Evolutionary conservation across 2,329 filamentous ascomycete genomes (phyloP), one percentile per base, ranked within the genome.

Genomic region (Falciphora oryzae): DNA sequence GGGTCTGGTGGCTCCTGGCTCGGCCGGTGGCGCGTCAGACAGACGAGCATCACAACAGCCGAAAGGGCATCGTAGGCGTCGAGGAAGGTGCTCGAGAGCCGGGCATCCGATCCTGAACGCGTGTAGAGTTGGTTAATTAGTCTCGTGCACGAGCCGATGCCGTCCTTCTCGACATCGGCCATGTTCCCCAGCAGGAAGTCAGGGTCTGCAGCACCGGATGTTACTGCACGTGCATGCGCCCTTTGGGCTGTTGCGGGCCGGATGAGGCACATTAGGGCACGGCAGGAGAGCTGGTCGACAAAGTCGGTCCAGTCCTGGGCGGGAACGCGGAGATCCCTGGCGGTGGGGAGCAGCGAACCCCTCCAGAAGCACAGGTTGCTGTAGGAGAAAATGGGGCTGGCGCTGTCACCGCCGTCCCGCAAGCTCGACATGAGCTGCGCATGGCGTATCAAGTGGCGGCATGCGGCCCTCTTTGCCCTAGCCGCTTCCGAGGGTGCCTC

Each of bases 1-100:
- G 38, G 16, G 38, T 3, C 14, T 22, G 38, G 14, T 22, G 38
- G 38, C 22, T 6, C 44, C 84, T 53, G 44, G 44, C 44, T n/a
- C 44, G 6, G 44, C 18, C 44, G 29, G n/a, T 60, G 59, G n/a
- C 60, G 59, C 25, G 57, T 32, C 7, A 65, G 59, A 28, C 58
- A 65, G 16, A 65, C 16, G 32, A 63, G 64, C 16, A 65, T 62
- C 18, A 66, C 53, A 11, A 57, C 64, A 5, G 66, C 66, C 8
- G 57, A 58, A 31, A 68, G 63, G 14, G 66, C 32, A 57, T 68
- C 66, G 60, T 66, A 66, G 27, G 64, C 66, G 50, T 68, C 63
- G 50, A 66, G 28, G 32, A 68, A 68, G 4, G 66, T 65, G 16
- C 60, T n/a, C 62, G 28, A 63, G 57, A 57, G 61, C 56, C 1